Conservation (phyloP, 2,329 filamentous ascomycete species). For the Thielaviopsis ethacetica region DNA sequence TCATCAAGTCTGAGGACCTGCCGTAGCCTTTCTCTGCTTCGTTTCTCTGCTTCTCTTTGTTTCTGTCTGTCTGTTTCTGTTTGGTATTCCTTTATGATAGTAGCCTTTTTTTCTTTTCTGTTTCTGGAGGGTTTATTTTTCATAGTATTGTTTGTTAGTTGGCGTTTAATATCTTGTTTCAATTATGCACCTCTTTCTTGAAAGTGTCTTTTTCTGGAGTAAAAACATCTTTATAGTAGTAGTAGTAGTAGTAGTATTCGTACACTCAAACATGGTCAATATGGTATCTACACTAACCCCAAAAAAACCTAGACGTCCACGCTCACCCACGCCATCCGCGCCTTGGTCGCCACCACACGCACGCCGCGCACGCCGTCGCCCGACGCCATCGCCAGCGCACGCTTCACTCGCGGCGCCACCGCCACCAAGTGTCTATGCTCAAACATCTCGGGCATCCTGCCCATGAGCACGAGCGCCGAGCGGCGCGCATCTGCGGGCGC, state of each 20-base stretch:
- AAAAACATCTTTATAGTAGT: neutral
- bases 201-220: neutral
- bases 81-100: neutral
- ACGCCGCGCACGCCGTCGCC: constrained; percentile 38
- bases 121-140: neutral
- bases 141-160: neutral
- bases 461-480: constrained; percentile 24
- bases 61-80: neutral
- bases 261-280: too few relatives aligned
- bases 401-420: constrained; percentile 27
- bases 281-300: too few relatives aligned
- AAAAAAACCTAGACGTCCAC: neutral
- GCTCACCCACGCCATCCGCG: constrained; percentile 31
- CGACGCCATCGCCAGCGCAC: constrained; percentile 32
- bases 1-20: constrained; percentile 21
- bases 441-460: constrained; percentile 29
- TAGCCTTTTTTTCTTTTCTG: neutral
- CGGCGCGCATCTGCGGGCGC: neutral
- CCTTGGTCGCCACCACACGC: constrained; percentile 30
- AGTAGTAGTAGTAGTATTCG: neutral
- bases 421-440: constrained; percentile 30
- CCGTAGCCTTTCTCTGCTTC: constrained; percentile 14
- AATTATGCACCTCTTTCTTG: constrained; percentile 14
- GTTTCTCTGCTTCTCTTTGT: neutral
- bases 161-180: constrained; percentile 5